Evolutionary conservation across 2,329 filamentous ascomycete species (phyloP).

Genomic region (Neofusicoccum umdonicola): DNA sequence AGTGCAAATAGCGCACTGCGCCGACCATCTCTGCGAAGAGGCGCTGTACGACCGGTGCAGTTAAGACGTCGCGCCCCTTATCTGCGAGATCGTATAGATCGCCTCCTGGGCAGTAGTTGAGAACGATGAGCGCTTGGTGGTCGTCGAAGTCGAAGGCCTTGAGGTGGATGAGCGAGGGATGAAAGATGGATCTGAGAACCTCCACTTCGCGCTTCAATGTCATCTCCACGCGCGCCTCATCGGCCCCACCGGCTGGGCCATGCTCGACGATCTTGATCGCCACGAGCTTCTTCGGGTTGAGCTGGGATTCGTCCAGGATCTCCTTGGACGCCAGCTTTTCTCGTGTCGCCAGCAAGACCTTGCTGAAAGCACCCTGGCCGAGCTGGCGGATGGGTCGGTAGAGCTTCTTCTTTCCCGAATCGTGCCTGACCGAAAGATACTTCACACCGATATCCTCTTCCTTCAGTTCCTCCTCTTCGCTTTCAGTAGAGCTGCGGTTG

Average conservation of each 20-base stretch:
- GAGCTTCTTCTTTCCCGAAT: constrained; percentile 68
- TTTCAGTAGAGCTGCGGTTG: constrained; percentile 56
- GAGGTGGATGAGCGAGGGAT: constrained; percentile 86
- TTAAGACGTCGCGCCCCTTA: constrained; percentile 65
- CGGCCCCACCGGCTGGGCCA: constrained; percentile 87
- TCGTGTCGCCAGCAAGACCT: constrained; percentile 86
- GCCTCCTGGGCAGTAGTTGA: constrained; percentile 90
- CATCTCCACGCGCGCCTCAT: constrained; percentile 88
- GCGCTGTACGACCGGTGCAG: constrained; percentile 68
- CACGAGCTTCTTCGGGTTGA: constrained; percentile 76
- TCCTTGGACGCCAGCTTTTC: constrained; percentile 52
- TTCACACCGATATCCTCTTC: constrained; percentile 40
- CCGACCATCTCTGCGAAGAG: constrained; percentile 88
- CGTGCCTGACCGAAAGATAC: constrained; percentile 47
- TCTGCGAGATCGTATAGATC: constrained; percentile 93
- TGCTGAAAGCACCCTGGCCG: constrained; percentile 93
- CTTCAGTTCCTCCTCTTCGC: constrained; percentile 49
- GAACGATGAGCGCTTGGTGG: constrained; percentile 75
- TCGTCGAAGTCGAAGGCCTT: constrained; percentile 88
- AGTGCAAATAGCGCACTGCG: constrained; percentile 82
- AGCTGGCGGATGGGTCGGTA: constrained; percentile 80
- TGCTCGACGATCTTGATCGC: constrained; percentile 96
- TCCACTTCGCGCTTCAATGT: constrained; percentile 93
- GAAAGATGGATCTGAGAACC: constrained; percentile 82
- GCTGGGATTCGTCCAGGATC: constrained; percentile 46